Evolutionary conservation across 1,284 basidiomycete genomes (phyloP).

Genomic region (Melanopsichium pennsylvanicum): DNA sequence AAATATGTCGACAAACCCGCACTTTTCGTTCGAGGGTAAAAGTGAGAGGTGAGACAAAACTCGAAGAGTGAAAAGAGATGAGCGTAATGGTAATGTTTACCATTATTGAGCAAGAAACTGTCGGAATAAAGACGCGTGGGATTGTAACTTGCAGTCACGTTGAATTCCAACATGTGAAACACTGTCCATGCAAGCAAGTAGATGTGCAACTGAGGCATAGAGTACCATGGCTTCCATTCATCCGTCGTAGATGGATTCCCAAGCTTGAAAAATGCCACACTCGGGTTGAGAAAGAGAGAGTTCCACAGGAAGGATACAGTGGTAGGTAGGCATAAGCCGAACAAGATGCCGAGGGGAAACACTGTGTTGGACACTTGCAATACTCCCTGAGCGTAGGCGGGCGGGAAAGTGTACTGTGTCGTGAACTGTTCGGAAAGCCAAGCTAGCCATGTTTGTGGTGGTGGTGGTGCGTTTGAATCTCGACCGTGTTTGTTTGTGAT

Average conservation of each 20-base stretch:
- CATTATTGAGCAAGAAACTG: slow-evolving; percentile 94
- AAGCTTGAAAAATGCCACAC: too few species aligned
- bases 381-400: slow-evolving; percentile 42
- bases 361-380: slow-evolving; percentile 41
- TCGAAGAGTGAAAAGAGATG: slow-evolving; percentile 81
- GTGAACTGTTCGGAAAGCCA: slow-evolving; percentile 31
- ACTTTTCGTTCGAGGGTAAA: slow-evolving; percentile 13
- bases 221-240: slow-evolving; percentile 2
- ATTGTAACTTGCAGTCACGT: slow-evolving; percentile 95
- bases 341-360: slow-evolving; percentile 47
- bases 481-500: slow-evolving; percentile 8
- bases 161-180: slow-evolving; percentile 95
- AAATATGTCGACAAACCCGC: slow-evolving; percentile 2
- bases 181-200: slow-evolving; percentile 60
- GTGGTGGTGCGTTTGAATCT: background rate
- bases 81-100: slow-evolving; percentile 82
- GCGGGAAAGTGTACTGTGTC: slow-evolving; percentile 39
- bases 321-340: slow-evolving; percentile 44
- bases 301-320: too few species aligned
- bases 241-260: too few species aligned
- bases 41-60: slow-evolving; percentile 72
- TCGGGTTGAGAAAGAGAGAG: slow-evolving; percentile 8
- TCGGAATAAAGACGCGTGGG: slow-evolving; percentile 88
- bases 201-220: slow-evolving; percentile 29
- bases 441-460: slow-evolving; percentile 3